Evolutionary conservation across 164 flowering plant genomes (phyloP), one percentile per base, ranked within the genome.

Genomic region (Nymphaea colorata): DNA sequence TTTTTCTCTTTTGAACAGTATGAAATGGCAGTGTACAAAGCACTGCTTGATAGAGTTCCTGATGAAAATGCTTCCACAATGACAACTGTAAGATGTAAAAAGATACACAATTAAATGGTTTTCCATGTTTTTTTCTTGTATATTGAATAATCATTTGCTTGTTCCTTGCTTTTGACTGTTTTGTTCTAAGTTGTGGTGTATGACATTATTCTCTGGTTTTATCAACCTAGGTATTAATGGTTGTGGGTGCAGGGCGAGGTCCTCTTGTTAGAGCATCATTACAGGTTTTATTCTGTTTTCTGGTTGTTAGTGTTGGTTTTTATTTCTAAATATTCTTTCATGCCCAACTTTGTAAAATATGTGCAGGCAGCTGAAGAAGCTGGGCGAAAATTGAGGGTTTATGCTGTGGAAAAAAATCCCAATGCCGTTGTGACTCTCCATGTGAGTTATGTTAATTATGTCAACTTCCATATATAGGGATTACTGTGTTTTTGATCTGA

Each of bases 211-310:
- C 36, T 25, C 41, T 61, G 64, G 25, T 11, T 61, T 61, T 61
- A n/a, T 61, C 7, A 7, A 55, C 59, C 25, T 61, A 94, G 99
- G 91, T 95, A 64, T 74, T 95, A 78, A 95, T 95, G 99, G 99
- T 95, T 82, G 98, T 95, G 25, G 99, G 99, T 77, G 99, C 99
- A 60, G 99, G 99, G 42, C 82, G 99, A 51, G 99, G 99, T 62
- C 99, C 99, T 64, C 98, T 95, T 74, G 97, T 95, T 59, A 85
- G 96, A 82, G 98, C 97, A 41, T 85, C 99, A 67, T 77, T 91
- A 76, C 92, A 91, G 96, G 99, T 94, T 53, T 60, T 42, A 59
- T 72, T 66, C 44, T 17, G 64, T 45, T 10, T 41, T 14, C 55
- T 61, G 5, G 59, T 66, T 67, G 59, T 67, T 41, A 45, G 4